Evolutionary conservation across 169 alveolate species (phyloP).

Genomic region (Plasmodium gaboni): DNA sequence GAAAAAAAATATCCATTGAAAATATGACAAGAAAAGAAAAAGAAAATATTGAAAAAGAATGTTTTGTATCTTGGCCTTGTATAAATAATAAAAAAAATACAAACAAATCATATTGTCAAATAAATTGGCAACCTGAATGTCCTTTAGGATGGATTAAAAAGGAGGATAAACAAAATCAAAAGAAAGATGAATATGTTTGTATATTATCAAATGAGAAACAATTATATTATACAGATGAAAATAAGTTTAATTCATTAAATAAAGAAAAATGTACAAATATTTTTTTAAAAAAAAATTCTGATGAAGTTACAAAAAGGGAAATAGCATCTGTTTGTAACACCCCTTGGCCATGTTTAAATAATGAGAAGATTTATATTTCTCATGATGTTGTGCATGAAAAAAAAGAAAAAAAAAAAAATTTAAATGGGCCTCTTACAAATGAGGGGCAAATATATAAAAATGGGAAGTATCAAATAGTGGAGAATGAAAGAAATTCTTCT

Average conservation of each 20-base stretch:
- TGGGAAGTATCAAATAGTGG: slow-evolving; percentile 9
- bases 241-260: slow-evolving; percentile 5
- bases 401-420: too few relatives aligned
- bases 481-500: slow-evolving; percentile 1
- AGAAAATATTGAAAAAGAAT: slow-evolving; percentile 48
- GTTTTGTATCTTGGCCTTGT: slow-evolving; percentile 72
- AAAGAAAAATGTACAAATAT: slow-evolving; percentile 53
- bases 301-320: slow-evolving; percentile 50
- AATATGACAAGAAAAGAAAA: slow-evolving; percentile 47
- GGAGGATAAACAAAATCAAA: neutral
- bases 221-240: too few relatives aligned
- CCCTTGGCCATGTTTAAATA: slow-evolving; percentile 72
- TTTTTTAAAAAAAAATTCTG: slow-evolving; percentile 8
- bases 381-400: neutral
- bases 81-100: slow-evolving; percentile 7
- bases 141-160: slow-evolving; percentile 34
- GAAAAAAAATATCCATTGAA: slow-evolving; percentile 31
- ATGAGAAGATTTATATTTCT: neutral
- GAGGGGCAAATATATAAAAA: slow-evolving; percentile 10
- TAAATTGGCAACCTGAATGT: slow-evolving; percentile 46
- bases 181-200: slow-evolving; percentile 21
- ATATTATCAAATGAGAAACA: neutral
- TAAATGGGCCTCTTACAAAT: slow-evolving; percentile 42
- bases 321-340: slow-evolving; percentile 61
- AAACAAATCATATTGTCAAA: slow-evolving; percentile 31